A percentile compares a stretch with the other conserved stretches of the same genome.
Conservation (phyloP, 23 red algal genomes). For the Gracilaria caudata region DNA sequence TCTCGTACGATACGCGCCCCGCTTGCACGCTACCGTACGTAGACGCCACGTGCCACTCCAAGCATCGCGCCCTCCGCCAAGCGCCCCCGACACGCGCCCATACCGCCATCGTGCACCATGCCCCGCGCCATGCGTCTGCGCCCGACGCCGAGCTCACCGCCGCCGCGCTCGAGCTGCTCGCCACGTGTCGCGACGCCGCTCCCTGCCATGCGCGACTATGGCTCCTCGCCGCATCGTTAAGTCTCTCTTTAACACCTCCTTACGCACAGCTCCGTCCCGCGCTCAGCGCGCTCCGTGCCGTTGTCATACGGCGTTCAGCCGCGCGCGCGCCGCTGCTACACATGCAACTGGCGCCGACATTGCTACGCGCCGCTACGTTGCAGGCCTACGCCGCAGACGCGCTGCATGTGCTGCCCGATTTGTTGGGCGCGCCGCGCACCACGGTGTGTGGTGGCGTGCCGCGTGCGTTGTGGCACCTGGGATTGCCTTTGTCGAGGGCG, state of each 20-base stretch:
- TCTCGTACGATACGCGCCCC: too few species aligned
- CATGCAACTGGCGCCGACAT: background rate
- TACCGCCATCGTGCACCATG: too few species aligned
- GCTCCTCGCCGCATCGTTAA: too few species aligned
- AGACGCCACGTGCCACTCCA: too few species aligned
- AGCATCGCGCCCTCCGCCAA: too few species aligned
- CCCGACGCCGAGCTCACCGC: too few species aligned
- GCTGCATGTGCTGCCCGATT: background rate
- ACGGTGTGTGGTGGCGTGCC: background rate
- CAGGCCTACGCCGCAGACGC: background rate
- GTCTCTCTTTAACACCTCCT: background rate
- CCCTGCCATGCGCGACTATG: too few species aligned
- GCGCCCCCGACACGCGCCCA: too few species aligned
- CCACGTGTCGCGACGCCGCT: too few species aligned
- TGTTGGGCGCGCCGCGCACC: background rate
- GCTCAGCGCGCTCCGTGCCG: slow-evolving; percentile 16
- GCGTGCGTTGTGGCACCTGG: background rate
- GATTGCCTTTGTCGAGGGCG: background rate
- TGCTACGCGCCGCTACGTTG: slow-evolving; percentile 11
- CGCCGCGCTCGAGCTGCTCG: too few species aligned
- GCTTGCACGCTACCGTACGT: too few species aligned
- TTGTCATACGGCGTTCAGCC: background rate
- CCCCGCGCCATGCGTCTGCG: too few species aligned
- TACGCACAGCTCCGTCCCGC: background rate
- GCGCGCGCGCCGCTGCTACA: background rate